Evolutionary conservation across 345 rosid species (phyloP).

Genomic region (Raphanus sativus): DNA sequence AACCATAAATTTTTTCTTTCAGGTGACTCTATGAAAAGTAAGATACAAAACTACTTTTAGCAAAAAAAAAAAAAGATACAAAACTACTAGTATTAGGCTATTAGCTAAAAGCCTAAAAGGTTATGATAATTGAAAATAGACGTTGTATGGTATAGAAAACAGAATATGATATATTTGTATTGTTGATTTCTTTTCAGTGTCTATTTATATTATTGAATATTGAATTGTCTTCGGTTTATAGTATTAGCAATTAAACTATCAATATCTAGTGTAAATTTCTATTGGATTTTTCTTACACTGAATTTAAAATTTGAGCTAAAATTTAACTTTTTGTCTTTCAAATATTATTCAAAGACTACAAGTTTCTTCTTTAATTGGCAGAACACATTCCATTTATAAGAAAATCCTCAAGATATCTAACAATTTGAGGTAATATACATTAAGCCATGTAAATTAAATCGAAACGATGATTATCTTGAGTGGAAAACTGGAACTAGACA

Average conservation of each 20-base stretch:
- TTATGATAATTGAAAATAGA: background rate
- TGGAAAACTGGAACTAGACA: background rate
- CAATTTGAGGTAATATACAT: background rate
- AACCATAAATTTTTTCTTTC: no score
- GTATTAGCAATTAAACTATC: background rate
- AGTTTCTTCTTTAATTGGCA: background rate
- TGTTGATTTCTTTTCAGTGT: background rate
- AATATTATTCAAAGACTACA: background rate
- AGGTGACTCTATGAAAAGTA: background rate
- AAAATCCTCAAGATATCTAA: background rate
- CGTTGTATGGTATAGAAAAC: background rate
- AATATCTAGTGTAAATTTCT: background rate
- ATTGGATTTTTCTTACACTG: background rate
- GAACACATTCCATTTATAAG: background rate
- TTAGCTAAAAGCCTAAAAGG: background rate
- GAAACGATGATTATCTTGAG: background rate
- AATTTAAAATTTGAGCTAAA: background rate
- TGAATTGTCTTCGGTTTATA: background rate
- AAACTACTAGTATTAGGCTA: background rate
- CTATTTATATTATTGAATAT: background rate
- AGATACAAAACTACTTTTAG: background rate
- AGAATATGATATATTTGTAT: background rate
- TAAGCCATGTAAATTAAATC: slow-evolving; percentile 5
- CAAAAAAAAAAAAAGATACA: background rate
- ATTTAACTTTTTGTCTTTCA: background rate